Evolutionary conservation across 345 rosid species (phyloP).

Genomic region (Brassica cretica): DNA sequence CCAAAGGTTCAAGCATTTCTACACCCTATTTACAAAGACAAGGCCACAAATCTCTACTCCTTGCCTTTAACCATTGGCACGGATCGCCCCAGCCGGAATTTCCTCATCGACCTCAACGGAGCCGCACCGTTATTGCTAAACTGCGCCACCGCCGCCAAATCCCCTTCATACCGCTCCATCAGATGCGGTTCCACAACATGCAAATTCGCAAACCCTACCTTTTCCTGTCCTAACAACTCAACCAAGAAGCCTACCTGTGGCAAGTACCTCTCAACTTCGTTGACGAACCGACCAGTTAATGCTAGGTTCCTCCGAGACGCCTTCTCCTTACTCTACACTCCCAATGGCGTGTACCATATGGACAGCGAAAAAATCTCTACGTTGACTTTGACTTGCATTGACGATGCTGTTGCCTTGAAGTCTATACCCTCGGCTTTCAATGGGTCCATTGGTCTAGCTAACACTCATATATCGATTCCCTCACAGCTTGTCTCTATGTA

Average conservation of each 20-base stretch:
- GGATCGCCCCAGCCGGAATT: background rate
- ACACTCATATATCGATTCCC: conserved; percentile 17
- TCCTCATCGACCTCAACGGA: conserved; percentile 19
- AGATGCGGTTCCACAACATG: conserved; percentile 23
- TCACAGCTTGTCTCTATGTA: conserved; percentile 2
- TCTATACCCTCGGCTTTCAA: background rate
- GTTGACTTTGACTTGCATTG: conserved; percentile 23
- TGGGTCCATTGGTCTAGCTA: conserved; percentile 31
- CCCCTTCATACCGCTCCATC: conserved; percentile 14
- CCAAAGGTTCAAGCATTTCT: conserved; percentile 9
- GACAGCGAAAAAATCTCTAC: background rate
- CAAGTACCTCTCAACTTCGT: background rate
- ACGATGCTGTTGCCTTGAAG: background rate
- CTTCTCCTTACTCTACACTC: background rate
- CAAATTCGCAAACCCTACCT: conserved; percentile 6
- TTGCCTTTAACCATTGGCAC: conserved; percentile 6
- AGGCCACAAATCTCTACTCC: conserved; percentile 10
- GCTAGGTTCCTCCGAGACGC: conserved; percentile 15
- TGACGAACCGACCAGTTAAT: background rate
- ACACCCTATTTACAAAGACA: background rate
- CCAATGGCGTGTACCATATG: background rate
- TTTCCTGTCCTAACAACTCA: conserved; percentile 5
- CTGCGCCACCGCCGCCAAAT: conserved; percentile 8
- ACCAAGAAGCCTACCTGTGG: background rate
- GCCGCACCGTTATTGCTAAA: background rate